phyloP scores from a whole-genome alignment of 352 stramenopile genomes.

The Pythium rhizo-oryzae region DNA sequence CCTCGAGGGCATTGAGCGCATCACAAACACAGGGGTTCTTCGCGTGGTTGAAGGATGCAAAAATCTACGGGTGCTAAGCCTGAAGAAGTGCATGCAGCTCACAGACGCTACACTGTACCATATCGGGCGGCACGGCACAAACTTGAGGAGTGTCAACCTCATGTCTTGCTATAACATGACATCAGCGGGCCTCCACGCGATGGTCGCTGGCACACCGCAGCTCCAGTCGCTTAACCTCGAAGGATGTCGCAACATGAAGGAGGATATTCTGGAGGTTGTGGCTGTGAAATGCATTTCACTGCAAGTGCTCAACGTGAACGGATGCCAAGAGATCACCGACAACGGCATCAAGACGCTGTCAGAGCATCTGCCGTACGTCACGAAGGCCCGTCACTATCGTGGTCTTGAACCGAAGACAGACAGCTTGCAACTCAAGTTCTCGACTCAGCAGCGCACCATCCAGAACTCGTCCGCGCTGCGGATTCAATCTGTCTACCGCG shows the following conservation, averaged over 20 bases:
- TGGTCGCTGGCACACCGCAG: constrained; percentile 50
- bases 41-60: constrained; percentile 53
- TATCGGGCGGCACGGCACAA: constrained; percentile 47
- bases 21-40: constrained; percentile 52
- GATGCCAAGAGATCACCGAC: constrained; percentile 81
- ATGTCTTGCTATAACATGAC: constrained; percentile 64
- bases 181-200: constrained; percentile 48
- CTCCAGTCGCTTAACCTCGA: constrained; percentile 74
- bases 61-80: constrained; percentile 56
- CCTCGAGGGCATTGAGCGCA: constrained; percentile 62
- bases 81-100: constrained; percentile 66
- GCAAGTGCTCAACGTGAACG: constrained; percentile 73
- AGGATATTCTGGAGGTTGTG: constrained; percentile 67
- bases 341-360: constrained; percentile 65
- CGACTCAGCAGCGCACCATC: constrained; percentile 74
- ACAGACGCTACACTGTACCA: constrained; percentile 49
- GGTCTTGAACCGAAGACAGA: constrained; percentile 62
- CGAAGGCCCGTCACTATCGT: constrained; percentile 49
- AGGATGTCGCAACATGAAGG: constrained; percentile 65
- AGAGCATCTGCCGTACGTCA: constrained; percentile 73
- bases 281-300: constrained; percentile 56
- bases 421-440: constrained; percentile 66
- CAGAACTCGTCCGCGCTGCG: constrained; percentile 67
- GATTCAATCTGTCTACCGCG: constrained; percentile 69
- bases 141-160: constrained; percentile 68